These are phyloP conservation scores for Puccinia coronata DNA, from an alignment of 1,284 basidiomycete genomes.

Conservation along the genomic window DNA sequence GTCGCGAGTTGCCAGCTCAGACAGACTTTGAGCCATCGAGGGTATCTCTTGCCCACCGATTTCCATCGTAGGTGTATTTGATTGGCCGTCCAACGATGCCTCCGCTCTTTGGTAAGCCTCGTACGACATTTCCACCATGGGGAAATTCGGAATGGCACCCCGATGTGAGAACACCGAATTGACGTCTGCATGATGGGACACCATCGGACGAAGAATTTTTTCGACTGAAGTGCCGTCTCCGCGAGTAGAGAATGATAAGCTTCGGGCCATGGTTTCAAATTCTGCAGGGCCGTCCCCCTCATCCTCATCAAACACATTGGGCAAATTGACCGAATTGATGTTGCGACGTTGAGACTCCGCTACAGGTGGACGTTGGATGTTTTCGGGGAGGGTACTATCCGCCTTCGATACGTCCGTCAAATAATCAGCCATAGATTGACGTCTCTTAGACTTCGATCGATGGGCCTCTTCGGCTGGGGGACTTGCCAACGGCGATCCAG, in stretches of 20 bases:
- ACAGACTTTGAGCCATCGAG: conserved; percentile 47
- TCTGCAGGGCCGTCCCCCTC: conserved; percentile 28
- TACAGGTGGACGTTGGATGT: conserved; percentile 44
- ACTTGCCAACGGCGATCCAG: conserved; percentile 31
- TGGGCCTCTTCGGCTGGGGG: conserved; percentile 13
- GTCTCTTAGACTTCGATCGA: conserved; percentile 33
- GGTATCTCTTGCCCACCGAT: conserved; percentile 15
- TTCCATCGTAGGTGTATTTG: conserved; percentile 15
- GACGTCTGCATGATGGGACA: conserved; percentile 39
- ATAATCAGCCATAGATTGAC: conserved; percentile 49
- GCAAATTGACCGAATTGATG: conserved; percentile 2
- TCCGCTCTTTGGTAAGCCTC: conserved; percentile 41
- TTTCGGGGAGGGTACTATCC: conserved; percentile 44
- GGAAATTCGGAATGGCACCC: conserved; percentile 27
- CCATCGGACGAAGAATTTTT: conserved; percentile 40
- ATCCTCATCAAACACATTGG: conserved; percentile 49
- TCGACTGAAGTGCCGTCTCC: conserved; percentile 30
- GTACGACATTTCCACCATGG: conserved; percentile 38
- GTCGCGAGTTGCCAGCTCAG: conserved; percentile 43
- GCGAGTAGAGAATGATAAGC: conserved; percentile 31
- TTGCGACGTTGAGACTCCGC: conserved; percentile 25
- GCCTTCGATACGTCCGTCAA: conserved; percentile 41
- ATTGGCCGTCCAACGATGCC: conserved; percentile 8
- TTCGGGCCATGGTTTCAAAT: conserved; percentile 46
- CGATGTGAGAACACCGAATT: conserved; percentile 48